A percentile compares a stretch with the other conserved stretches of the same genome.
Evolutionary conservation across 371 early-diverging fungal genomes (phyloP).

Genomic region (Apophysomyces variabilis): DNA sequence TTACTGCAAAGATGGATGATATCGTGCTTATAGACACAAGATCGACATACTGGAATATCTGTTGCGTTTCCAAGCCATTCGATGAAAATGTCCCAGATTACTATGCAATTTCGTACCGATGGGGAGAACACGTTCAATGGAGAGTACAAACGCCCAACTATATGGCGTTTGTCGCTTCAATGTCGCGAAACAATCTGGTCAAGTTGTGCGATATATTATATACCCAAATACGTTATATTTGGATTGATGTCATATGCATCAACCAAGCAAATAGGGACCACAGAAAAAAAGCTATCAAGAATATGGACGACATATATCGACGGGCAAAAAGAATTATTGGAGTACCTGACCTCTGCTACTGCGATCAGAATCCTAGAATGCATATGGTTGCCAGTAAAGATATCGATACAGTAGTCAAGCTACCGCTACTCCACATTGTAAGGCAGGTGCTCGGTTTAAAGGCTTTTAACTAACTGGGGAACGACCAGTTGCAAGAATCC

Average conservation of each 20-base stretch:
- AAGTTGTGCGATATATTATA: background rate
- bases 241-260: constrained; percentile 1
- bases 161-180: background rate
- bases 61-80: too few relatives aligned
- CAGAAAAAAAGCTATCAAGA: background rate
- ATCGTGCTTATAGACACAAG: too few relatives aligned
- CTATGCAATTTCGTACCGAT: background rate
- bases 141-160: background rate
- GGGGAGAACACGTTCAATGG: background rate
- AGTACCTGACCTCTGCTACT: background rate
- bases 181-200: background rate
- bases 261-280: background rate
- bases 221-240: background rate
- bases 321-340: background rate
- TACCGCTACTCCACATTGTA: background rate
- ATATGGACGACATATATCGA: background rate
- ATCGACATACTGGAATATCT: too few relatives aligned
- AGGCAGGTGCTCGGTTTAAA: background rate
- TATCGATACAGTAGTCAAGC: background rate
- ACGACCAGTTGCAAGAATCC: too few relatives aligned
- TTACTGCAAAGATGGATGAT: too few relatives aligned
- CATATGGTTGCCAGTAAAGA: background rate
- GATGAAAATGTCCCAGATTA: background rate
- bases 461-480: too few relatives aligned
- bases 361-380: background rate